Base-by-base conservation (phyloP, 164 flowering plant genomes). In the Warburgia ugandensis region DNA sequence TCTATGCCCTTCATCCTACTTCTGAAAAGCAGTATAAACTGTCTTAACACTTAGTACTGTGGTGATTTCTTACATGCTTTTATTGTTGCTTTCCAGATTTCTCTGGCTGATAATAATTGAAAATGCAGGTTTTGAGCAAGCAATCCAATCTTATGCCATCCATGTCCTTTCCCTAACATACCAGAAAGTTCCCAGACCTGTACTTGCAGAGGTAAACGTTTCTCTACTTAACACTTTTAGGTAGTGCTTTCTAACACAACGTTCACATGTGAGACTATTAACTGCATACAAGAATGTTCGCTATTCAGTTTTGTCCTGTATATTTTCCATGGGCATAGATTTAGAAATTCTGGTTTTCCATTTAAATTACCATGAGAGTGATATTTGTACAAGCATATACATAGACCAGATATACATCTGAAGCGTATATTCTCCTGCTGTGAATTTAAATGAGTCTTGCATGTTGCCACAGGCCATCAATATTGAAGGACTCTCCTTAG, bases 91-190 rank as follows among this genome's bases (percentile, higher is more conserved):
- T 20, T 31, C 3, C 10, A 7, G 14, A 17, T 19, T 33, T 12
- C 11, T 54, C 28, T 55, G 16, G 45, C 69, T 63, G 47, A 60
- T 32, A 26, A 29, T 25, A 17, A 30, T 52, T 29, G 22, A 16
- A 2, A 43, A 30, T 70, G 73, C 88, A 92, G 96, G 97, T 63
- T 92, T 92, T 69, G 96, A 94, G 72, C 94, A 89, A 70, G 97
- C 99, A 60, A 76, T 94, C 62, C 96, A 86, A 62, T 67, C 71
- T 45, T 89, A 84, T 76, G 94, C 87, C 36, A 56, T 86, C 65
- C 99, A 89, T 56, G 86, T 84, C 40, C 86, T 94, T 49, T 84
- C 96, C 21, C 62, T 89, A 52, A 84, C 96, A 13, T 89, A 89
- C 59, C 95, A 81, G 67, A 90, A 78, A 76, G 76, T 86, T 48